Percentiles rank a stretch among this genome's conserved stretches.
These are phyloP conservation scores for Basidiobolus meristosporus DNA, from an alignment of 371 early-diverging fungal species.

Conservation along the genomic window DNA sequence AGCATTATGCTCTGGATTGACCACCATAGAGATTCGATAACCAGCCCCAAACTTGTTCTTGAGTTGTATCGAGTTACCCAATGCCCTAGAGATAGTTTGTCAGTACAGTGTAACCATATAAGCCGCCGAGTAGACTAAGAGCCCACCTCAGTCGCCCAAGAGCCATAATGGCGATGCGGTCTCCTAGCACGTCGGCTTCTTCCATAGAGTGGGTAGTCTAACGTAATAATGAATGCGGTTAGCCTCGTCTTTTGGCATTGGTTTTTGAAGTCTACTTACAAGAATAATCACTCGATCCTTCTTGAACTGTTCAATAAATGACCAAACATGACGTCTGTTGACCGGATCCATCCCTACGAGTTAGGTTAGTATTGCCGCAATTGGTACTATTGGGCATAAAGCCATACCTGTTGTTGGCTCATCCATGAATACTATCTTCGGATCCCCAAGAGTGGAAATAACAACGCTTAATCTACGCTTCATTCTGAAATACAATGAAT, in stretches of 20 bases:
- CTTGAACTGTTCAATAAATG: constrained; percentile 48
- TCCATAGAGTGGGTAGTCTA: constrained; percentile 58
- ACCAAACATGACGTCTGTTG: constrained; percentile 52
- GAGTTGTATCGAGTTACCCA: constrained; percentile 36
- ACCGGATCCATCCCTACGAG: constrained; percentile 42
- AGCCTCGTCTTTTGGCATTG: constrained; percentile 19
- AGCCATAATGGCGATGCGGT: constrained; percentile 48
- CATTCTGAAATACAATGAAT: too few relatives aligned
- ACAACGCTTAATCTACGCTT: constrained; percentile 55
- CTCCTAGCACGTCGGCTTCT: constrained; percentile 44
- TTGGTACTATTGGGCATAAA: not conserved
- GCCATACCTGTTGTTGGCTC: constrained; percentile 37
- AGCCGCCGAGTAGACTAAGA: too few relatives aligned
- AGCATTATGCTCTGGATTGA: constrained; percentile 9
- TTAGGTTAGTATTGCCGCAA: not conserved
- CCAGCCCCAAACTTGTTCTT: constrained; percentile 49
- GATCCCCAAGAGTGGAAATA: constrained; percentile 55
- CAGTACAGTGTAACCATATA: not conserved
- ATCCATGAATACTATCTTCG: constrained; percentile 53
- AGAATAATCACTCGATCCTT: constrained; percentile 34
- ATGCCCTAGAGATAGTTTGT: constrained; percentile 15
- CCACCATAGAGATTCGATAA: constrained; percentile 21
- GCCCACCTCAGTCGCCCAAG: constrained; percentile 25
- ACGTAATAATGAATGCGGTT: constrained; percentile 7
- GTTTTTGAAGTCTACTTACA: constrained; percentile 17